Conservation (phyloP, 2,329 filamentous ascomycete genomes). For the Phaeosphaeriaceae sp. region DNA sequence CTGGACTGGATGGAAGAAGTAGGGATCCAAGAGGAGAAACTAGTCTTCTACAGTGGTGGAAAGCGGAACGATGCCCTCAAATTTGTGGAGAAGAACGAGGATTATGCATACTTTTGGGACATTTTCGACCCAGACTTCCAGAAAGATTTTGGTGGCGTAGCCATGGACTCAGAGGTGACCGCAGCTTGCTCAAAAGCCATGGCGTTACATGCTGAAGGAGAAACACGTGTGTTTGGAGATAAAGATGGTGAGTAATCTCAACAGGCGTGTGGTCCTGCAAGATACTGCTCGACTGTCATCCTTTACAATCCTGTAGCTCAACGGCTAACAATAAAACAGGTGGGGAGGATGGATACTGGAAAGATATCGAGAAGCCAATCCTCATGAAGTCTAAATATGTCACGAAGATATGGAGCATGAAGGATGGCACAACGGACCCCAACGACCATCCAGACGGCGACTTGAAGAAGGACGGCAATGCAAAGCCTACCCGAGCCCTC, state of each 20-base stretch:
- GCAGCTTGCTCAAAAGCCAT: background rate
- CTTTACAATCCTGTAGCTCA: no score
- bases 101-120: no score
- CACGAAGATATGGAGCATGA: background rate
- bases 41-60: no score
- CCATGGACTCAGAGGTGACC: background rate
- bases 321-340: background rate
- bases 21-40: no score
- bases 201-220: background rate
- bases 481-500: no score
- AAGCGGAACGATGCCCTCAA: no score
- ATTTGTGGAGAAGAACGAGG: no score
- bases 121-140: background rate
- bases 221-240: background rate
- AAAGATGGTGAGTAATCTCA: background rate
- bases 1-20: no score
- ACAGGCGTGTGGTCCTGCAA: no score
- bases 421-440: background rate
- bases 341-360: background rate
- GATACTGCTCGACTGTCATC: no score
- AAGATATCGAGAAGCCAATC: background rate
- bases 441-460: background rate
- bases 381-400: background rate
- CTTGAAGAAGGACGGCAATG: background rate
- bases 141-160: background rate